Base-by-base conservation (phyloP, 805 yeast species). In the Starmerella lactis-condensi region DNA sequence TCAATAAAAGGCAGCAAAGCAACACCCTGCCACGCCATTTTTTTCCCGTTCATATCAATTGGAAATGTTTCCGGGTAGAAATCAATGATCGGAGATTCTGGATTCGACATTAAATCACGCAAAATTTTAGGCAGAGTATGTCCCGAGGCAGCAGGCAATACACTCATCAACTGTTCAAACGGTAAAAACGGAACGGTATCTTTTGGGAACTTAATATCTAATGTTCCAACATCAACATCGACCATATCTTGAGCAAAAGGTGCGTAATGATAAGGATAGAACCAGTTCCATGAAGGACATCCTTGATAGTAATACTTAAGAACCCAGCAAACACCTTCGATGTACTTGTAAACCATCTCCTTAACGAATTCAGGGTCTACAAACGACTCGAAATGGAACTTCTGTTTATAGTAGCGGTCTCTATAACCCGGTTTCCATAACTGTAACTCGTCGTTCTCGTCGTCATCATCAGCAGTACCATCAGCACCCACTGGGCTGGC, bases 241-340 rank as follows among this genome's bases (percentile, higher is more conserved):
- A 53, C 60, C 46, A 89, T 77, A 52, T 89, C 99, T 5, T 74
- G 65, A 0, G 95, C 96, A 62, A 89, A 83, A 15, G 99, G 99
- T 0, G 98, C 96, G 57, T 89, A 91, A 50, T 89, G 96, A 51
- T 74, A 85, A 0, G 96, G 98, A 46, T 75, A 89, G 53, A 70
- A 89, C 98, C 98, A 89, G 33, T 73, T 73, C 99, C 99, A 89
- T 0, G 96, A 85, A 0, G 93, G 93, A 56, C 96, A 85, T 2
- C 95, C 96, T 54, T 89, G 96, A 53, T 79, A 85, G 56, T 89
- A 89, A 52, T 89, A 89, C 32, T 79, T 56, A 40, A 89, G 60
- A 1, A 75, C 93, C 99, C 99, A 89, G n/a, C 93, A 71, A 4
- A 89, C 76, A 39, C 99, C 99, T 53, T 85, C 94, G 33, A 89